Base-by-base conservation (phyloP, 495 filamentous ascomycete species). In the Daldinia grandis region DNA sequence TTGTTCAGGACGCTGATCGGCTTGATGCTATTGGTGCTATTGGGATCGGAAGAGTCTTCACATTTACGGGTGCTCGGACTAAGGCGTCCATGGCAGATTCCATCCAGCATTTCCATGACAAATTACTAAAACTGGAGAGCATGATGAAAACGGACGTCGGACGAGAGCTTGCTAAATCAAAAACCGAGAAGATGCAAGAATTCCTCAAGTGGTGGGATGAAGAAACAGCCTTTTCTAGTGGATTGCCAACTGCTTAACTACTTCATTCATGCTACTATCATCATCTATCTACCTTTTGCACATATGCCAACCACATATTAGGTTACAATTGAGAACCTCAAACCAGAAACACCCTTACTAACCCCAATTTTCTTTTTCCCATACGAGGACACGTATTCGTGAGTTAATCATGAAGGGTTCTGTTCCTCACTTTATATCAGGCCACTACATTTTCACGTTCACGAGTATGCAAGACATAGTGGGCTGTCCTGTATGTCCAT, bases 1-100 rank as follows among this genome's bases (percentile, higher is more conserved):
- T 96, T 49, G 93, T 97, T 12, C 94, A 97, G 78, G 94, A 97
- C 78, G 94, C 94, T 1, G 94, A 97, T 80, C 84, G 94, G 8
- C 81, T 97, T 40, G 94, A 97, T 84, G 93, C 94, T 3, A 87
- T 97, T 70, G 94, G 94, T 1, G 92, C 92, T 0, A 84, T 97
- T 54, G 94, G 93, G 3, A 87, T 97, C 59, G 94, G 86, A 2
- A 78, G 94, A 42, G 85, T 87, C 49, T 97, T 97, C 78, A 90
- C 92, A 2, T 97, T 87, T 76, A 85, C 89, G 0, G 93, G 88
- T 0, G 90, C 88, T 7, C 88, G 86, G 80, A 76, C 75, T n/a
- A 60, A 40, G n/a, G 66, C 76, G 12, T 73, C 78, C 2, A 86
- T 96, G 88, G 76, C 81, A 0, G 87, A 84, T 35, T 82, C 87